phyloP scores from a whole-genome alignment of 2,329 filamentous ascomycete species.

The Fusarium azukiicola region DNA sequence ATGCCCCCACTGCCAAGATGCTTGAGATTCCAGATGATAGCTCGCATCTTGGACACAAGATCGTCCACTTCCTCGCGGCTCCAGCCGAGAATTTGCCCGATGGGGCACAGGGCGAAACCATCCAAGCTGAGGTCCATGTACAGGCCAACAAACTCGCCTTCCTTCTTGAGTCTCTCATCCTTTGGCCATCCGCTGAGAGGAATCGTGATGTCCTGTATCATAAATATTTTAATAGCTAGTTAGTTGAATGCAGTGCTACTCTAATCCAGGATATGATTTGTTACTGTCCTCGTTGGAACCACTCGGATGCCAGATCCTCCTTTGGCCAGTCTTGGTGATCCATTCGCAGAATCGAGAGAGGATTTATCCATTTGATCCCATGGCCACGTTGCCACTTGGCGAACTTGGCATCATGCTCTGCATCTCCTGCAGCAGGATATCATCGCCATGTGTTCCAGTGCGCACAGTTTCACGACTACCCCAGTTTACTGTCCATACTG shows the following conservation, averaged over 20 bases:
- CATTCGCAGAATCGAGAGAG: neutral
- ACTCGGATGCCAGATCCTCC: neutral
- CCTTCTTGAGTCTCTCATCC: slow-evolving; percentile 34
- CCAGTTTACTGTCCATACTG: too few species aligned
- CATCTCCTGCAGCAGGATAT: neutral
- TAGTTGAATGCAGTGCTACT: neutral
- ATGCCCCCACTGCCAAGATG: slow-evolving; percentile 25
- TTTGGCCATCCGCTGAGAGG: slow-evolving; percentile 40
- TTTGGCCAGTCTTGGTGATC: neutral
- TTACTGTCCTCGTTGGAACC: neutral
- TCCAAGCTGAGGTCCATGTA: slow-evolving; percentile 40
- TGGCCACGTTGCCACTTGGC: neutral
- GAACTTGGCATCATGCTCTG: neutral
- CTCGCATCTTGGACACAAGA: slow-evolving; percentile 31
- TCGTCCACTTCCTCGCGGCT: slow-evolving; percentile 27
- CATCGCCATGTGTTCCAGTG: too few species aligned
- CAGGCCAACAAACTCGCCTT: slow-evolving; percentile 37
- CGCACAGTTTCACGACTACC: too few species aligned
- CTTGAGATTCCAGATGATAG: slow-evolving; percentile 22
- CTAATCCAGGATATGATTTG: neutral
- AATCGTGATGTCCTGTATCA: slow-evolving; percentile 3
- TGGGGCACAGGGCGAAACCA: slow-evolving; percentile 32
- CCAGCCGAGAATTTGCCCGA: slow-evolving; percentile 36
- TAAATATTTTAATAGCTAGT: neutral
- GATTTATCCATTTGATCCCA: neutral